Base-by-base conservation (phyloP, 2,329 filamentous ascomycete species). In the Rhynchosporium graminicola region DNA sequence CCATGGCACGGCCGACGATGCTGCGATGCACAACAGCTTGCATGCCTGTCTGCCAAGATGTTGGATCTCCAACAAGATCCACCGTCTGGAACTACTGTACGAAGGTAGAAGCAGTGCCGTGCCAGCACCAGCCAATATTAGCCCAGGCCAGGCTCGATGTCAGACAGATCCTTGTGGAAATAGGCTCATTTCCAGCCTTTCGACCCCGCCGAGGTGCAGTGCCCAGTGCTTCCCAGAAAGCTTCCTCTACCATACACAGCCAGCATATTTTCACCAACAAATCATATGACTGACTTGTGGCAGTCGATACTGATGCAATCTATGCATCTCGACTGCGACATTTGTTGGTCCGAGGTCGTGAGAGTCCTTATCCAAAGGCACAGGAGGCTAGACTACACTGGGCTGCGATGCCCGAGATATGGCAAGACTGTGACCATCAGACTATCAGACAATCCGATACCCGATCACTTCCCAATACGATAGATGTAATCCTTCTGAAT, bases 141-240 rank as follows among this genome's bases (percentile, higher is more conserved):
- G 33, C 48, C 40, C 33, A 28, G 36, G 38, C 10, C 20, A 20
- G 20, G 20, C 20, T 20, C 20, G 20, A 20, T 20, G 20, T 20
- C 20, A 20, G 38, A 26, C 31, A 26, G 9, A 54, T 42, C 50
- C 50, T 38, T 54, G 50, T 40, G 3, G 1, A 33, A 15, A 42
- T 28, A 54, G 50, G 50, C 50, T 54, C 50, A 54, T 54, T 42
- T 54, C 50, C 50, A 28, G 33, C 50, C 38, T 38, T 10, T 54
- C 50, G 33, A 54, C 50, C 50, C 36, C 36, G 36, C 50, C n/a
- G 50, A 54, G 50, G 20, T 12, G 8, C 50, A 40, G 33, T 33
- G 33, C 20, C n/a, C 12, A 26, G 50, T 10, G 28, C 9, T 20
- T 51, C 7, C 6, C n/a, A 40, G 50, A 54, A 40, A 40, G 50